These are phyloP conservation scores for Botrytis porri DNA, from an alignment of 2,329 filamentous ascomycete species.

Conservation along the genomic window DNA sequence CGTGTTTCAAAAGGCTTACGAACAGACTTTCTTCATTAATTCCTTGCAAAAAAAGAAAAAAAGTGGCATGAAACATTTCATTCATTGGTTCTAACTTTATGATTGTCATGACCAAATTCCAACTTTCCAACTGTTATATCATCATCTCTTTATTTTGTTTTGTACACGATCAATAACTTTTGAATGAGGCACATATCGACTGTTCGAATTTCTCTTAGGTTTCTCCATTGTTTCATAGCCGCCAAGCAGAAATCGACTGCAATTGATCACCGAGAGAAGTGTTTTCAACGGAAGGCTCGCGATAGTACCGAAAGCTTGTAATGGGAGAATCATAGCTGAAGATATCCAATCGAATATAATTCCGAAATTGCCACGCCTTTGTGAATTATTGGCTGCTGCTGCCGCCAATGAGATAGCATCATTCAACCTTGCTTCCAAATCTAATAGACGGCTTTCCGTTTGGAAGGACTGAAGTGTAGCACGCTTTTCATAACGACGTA, in stretches of 20 bases:
- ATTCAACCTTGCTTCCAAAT: constrained; percentile 67
- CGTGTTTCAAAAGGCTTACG: neutral
- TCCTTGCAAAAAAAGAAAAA: neutral
- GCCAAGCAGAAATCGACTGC: constrained; percentile 25
- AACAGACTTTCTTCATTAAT: neutral
- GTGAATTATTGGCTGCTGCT: constrained; percentile 55
- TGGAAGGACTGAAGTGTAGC: constrained; percentile 71
- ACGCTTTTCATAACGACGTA: constrained; percentile 89
- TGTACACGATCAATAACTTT: constrained; percentile 22
- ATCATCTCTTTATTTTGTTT: constrained; percentile 27
- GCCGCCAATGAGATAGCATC: constrained; percentile 81
- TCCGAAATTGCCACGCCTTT: constrained; percentile 27
- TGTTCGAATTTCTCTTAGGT: constrained; percentile 25
- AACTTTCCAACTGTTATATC: constrained; percentile 11
- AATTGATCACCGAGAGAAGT: constrained; percentile 25
- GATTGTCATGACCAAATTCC: neutral
- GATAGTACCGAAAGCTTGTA: constrained; percentile 31
- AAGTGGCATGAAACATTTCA: constrained; percentile 8
- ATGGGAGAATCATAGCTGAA: constrained; percentile 31
- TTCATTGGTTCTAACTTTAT: neutral
- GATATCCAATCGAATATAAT: constrained; percentile 34
- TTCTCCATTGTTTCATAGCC: constrained; percentile 23
- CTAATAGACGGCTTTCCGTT: constrained; percentile 70
- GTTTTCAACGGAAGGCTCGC: constrained; percentile 33
- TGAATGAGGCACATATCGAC: constrained; percentile 23